Conservation (phyloP, 164 flowering plant genomes). For the Cinnamomum micranthum region DNA sequence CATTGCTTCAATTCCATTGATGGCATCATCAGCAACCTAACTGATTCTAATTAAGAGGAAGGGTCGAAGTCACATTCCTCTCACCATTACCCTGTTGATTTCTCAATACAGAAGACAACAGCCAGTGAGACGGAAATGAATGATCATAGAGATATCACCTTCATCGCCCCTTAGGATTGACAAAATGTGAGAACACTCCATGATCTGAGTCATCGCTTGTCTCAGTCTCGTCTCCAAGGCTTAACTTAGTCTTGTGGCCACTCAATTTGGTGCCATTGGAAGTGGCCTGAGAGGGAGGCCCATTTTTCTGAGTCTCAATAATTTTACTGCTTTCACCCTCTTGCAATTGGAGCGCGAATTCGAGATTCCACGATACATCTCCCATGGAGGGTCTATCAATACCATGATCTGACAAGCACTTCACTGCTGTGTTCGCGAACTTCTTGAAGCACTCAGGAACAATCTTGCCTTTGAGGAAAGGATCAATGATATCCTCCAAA, state of each 20-base stretch:
- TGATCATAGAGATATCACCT: neutral
- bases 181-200: slow-evolving; percentile 42
- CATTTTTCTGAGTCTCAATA: neutral
- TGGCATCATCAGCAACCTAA: slow-evolving; percentile 5
- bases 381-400: slow-evolving; percentile 40
- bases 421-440: slow-evolving; percentile 17
- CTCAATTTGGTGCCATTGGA: slow-evolving; percentile 4
- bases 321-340: slow-evolving; percentile 20
- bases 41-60: neutral
- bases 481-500: slow-evolving; percentile 30
- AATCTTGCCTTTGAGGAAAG: slow-evolving; percentile 27
- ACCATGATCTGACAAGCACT: slow-evolving; percentile 30
- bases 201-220: slow-evolving; percentile 18
- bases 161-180: slow-evolving; percentile 47
- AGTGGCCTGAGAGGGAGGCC: neutral
- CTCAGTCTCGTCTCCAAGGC: slow-evolving; percentile 13
- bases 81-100: neutral
- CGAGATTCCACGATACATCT: slow-evolving; percentile 32
- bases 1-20: slow-evolving; percentile 3
- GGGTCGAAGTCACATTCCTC: neutral
- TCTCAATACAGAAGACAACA: neutral
- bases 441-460: slow-evolving; percentile 31
- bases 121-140: neutral
- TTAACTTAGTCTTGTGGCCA: slow-evolving; percentile 3
- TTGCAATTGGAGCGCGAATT: slow-evolving; percentile 37